Percentiles rank a stretch among this genome's conserved stretches.
Evolutionary conservation across 2,329 filamentous ascomycete species (phyloP).

Genomic region (Phialophora expanda): DNA sequence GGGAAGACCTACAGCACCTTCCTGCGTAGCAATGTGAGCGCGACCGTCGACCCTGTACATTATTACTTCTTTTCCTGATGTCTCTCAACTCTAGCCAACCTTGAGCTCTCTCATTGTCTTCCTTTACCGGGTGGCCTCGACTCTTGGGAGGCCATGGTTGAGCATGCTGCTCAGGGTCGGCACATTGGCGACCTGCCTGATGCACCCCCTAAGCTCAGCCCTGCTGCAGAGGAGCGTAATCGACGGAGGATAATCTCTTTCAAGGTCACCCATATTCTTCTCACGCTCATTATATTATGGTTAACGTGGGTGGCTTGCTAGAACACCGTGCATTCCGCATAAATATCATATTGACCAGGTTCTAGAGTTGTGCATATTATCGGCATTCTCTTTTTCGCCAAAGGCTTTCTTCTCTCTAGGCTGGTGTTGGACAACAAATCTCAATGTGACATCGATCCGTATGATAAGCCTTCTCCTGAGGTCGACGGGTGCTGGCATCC

Average conservation of each 20-base stretch:
- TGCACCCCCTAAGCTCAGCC: constrained; percentile 10
- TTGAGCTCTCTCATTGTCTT: constrained; percentile 11
- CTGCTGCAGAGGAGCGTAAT: constrained; percentile 23
- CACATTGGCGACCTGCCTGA: constrained; percentile 22
- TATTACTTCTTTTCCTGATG: constrained; percentile 13
- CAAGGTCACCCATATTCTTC: constrained; percentile 39
- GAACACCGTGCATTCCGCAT: background rate
- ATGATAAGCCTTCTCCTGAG: constrained; percentile 47
- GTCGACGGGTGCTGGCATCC: constrained; percentile 91
- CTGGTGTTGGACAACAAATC: constrained; percentile 79
- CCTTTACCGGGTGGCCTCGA: background rate
- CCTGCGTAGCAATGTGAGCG: constrained; percentile 4
- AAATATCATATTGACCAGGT: constrained; percentile 23
- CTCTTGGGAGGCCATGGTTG: constrained; percentile 27
- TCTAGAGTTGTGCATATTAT: constrained; percentile 71
- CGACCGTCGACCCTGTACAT: background rate
- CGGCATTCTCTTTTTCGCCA: constrained; percentile 90
- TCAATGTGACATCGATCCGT: constrained; percentile 69
- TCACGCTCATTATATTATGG: constrained; percentile 38
- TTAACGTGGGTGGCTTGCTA: constrained; percentile 33
- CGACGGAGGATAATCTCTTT: constrained; percentile 33
- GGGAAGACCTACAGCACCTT: background rate
- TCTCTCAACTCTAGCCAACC: constrained; percentile 1
- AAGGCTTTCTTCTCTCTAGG: constrained; percentile 89
- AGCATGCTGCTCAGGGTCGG: constrained; percentile 16